Percentiles rank a stretch among this genome's conserved stretches.
phyloP scores from a whole-genome alignment of 2,329 filamentous ascomycete genomes.

The Sporothrix pseudoabietina region DNA sequence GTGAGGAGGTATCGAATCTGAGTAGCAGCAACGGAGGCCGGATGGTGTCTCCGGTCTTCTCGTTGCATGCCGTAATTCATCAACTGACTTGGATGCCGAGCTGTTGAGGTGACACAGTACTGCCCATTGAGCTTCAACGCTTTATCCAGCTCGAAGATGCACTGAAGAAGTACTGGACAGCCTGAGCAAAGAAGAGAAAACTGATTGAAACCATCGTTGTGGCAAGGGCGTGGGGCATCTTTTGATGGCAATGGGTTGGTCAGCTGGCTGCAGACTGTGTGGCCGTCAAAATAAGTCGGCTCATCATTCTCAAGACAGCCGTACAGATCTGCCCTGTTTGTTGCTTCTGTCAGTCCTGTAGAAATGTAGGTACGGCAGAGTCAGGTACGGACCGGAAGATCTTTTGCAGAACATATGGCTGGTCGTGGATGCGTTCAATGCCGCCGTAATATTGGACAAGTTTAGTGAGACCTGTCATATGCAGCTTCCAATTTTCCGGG shows the following conservation, averaged over 20 bases:
- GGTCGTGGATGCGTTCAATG: constrained; percentile 6
- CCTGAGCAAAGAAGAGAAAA: not conserved
- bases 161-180: not conserved
- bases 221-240: not conserved
- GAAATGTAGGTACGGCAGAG: not conserved
- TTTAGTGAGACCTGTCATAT: constrained; percentile 27
- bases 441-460: constrained; percentile 24
- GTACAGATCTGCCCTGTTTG: constrained; percentile 24
- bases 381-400: constrained; percentile 11
- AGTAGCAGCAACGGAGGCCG: not conserved
- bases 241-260: not conserved
- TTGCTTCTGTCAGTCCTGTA: not conserved
- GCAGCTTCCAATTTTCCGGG: constrained; percentile 26
- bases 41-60: not conserved
- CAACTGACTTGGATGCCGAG: not conserved
- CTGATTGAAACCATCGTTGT: constrained; percentile 4
- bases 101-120: not conserved
- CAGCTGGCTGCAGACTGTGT: not conserved
- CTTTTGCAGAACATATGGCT: constrained; percentile 26
- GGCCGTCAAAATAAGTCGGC: constrained; percentile 22
- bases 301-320: constrained; percentile 22
- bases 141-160: not conserved
- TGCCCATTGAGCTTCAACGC: not conserved
- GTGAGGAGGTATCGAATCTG: constrained; percentile 18
- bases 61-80: not conserved